These are phyloP conservation scores for Cladosporium sp. DNA, from an alignment of 2,329 filamentous ascomycete species.

Conservation along the genomic window DNA sequence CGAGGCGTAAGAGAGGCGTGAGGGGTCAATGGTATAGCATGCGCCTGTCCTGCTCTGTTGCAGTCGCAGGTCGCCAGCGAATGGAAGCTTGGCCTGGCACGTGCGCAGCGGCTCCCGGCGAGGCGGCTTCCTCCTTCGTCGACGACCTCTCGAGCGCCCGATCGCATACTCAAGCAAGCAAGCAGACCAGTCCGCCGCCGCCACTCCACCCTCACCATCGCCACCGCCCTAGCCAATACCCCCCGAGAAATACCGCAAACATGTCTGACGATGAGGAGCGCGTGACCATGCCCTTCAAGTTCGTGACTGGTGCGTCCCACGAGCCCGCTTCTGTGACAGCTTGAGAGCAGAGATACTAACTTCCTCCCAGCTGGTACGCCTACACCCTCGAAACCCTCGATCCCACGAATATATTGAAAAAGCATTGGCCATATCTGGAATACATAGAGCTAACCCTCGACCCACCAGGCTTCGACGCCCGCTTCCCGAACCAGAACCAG, in stretches of 20 bases:
- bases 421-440: conserved; percentile 6
- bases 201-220: conserved; percentile 21
- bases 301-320: conserved; percentile 83
- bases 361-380: conserved; percentile 36
- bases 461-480: conserved; percentile 85
- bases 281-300: conserved; percentile 99
- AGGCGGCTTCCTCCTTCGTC: conserved; percentile 17
- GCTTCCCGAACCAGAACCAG: conserved; percentile 98
- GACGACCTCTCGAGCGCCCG: conserved; percentile 18
- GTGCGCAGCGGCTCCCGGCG: conserved; percentile 9
- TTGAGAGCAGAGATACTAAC: conserved; percentile 32
- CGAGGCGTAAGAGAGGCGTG: conserved; percentile 21
- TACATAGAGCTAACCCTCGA: background rate
- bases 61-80: conserved; percentile 14
- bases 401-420: background rate
- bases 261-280: conserved; percentile 90
- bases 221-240: conserved; percentile 16
- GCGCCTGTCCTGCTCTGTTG: conserved; percentile 6
- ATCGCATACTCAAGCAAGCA: conserved; percentile 24
- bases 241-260: conserved; percentile 52
- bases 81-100: conserved; percentile 13
- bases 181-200: conserved; percentile 19
- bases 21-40: conserved; percentile 10
- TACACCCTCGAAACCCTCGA: conserved; percentile 17
- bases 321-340: conserved; percentile 33